Base-by-base conservation (phyloP, 1,139 yeast genomes). In the Wickerhamiella infanticola region DNA sequence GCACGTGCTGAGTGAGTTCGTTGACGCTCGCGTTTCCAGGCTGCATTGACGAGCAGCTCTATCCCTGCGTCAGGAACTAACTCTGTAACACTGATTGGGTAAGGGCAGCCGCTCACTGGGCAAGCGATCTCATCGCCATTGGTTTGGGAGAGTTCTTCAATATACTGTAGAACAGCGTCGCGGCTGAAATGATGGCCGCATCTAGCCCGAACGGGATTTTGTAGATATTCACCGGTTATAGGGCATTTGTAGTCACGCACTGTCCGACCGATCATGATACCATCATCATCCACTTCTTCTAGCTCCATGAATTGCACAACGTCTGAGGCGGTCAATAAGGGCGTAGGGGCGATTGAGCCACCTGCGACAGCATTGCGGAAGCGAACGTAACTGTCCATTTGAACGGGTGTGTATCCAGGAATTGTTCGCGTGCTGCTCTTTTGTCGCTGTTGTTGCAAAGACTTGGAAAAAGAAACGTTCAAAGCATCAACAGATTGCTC, bases 141-240 rank as follows among this genome's bases (percentile, higher is more conserved):
- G 18, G 18, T 18, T 18, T 18, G 18, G 18, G 18, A 18, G 18
- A 18, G 18, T 18, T 18, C 18, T 18, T 18, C 18, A 18, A 43
- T 7, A 3, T 27, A 40, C n/a, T 26, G 35, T 4, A 27, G 7
- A 6, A 50, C 27, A 9, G 24, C 35, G 5, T 33, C 38, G 8
- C 29, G 24, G 1, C 53, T 50, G 33, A 45, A 51, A 25, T 35
- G 40, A 35, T 52, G 55, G 2, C 51, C 49, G 24, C 55, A 52
- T 1, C 35, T 5, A 0, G 52, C 47, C 13, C 45, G 23, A 4
- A 52, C 51, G 1, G 55, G 54, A n/a, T 51, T 41, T 25, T 48
- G 48, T 8, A 51, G 36, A 5, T 35, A 24, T 25, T 24, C 24
- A n/a, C 41, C 5, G n/a, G 53, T 35, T 18, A 51, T 23, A 4